Evolutionary conservation across 2,329 filamentous ascomycete species (phyloP), one percentile per base, ranked within the genome.

Genomic region (Neopestalotiopsis sp.): DNA sequence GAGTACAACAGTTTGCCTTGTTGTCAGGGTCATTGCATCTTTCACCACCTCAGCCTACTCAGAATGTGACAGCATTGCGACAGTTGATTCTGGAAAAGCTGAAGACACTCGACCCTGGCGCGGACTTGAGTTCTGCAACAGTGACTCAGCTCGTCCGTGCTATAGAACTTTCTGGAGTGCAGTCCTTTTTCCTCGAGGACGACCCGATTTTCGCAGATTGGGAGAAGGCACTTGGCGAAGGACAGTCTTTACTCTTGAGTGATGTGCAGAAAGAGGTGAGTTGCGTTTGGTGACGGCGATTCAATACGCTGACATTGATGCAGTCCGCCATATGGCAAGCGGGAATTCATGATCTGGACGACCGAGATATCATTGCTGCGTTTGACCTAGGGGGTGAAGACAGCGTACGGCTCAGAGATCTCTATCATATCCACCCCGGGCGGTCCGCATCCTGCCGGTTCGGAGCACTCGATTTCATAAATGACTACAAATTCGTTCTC

Each of bases 251-350:
- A 5, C 75, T 85, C 70, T 79, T 84, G 61, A 82, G 82, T 7
- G 83, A 85, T 69, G 77, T 79, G 20, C 81, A 84, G 69, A 81
- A 81, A 68, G 83, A 83, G 76, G 81, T 81, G 67, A 6, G 73
- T 69, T 12, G 13, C 14, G 24, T 28, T 4, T 24, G 28, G 4
- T 14, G 28, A 2, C 9, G 13, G 10, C 1, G 42, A 5, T n/a
- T 49, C 42, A 13, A 49, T 14, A 5, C 13, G 4, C 17, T 45
- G 28, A 68, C 24, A 6, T 30, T 17, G 42, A 2, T n/a, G 10
- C 6, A 84, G 82, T 81, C 82, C 0, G 78, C 82, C 1, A 80
- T 85, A 38, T 85, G 83, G 83, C 77, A 81, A 28, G 80, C 80
- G 30, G 83, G 82, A 0, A 76, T 85, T 42, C 82, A 83, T 69